phyloP scores from a whole-genome alignment of 306 rosid genomes.

The Rubus idaeus region DNA sequence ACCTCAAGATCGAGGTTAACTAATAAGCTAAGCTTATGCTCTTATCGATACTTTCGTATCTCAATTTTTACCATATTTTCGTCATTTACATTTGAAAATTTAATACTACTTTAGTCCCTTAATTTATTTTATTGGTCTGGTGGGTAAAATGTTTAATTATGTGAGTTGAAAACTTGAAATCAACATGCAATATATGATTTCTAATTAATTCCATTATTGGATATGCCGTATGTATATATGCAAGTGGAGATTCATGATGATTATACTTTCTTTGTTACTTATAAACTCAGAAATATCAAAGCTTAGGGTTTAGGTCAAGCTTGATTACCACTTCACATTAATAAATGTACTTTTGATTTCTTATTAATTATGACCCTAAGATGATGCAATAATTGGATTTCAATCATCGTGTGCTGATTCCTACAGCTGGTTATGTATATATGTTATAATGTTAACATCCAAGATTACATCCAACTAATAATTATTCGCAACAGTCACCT shows the following conservation, averaged over 20 bases:
- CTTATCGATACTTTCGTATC: no score
- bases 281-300: no score
- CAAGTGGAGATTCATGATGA: not conserved
- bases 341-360: not conserved
- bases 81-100: no score
- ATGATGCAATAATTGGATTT: not conserved
- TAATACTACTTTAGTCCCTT: no score
- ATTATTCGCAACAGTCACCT: slow-evolving; percentile 2
- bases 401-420: not conserved
- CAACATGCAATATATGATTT: no score
- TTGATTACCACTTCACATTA: no score
- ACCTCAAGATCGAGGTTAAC: not conserved
- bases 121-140: no score
- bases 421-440: slow-evolving; percentile 3
- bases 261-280: no score
- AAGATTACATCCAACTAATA: not conserved
- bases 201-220: not conserved
- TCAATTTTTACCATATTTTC: no score
- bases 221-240: not conserved
- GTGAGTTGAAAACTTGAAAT: no score
- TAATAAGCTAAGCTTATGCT: not conserved
- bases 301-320: no score
- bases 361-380: not conserved
- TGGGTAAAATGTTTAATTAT: no score
- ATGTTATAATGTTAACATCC: not conserved